Evolutionary conservation across 169 alveolate species (phyloP), one percentile per base, ranked within the genome.

Genomic region (Cryptosporidium ubiquitum): DNA sequence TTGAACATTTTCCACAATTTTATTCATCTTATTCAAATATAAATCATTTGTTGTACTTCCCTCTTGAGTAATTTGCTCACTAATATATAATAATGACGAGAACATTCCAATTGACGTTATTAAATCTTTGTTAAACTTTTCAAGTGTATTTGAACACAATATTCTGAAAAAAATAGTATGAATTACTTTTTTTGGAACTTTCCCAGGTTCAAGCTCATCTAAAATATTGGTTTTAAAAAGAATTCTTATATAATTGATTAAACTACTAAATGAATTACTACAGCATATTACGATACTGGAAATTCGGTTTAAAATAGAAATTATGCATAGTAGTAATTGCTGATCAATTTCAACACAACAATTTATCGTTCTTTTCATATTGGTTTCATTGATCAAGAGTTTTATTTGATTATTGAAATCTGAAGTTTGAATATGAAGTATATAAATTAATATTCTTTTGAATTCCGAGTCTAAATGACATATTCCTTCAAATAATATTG

Each of bases 41-140:
- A 47, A 47, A 20, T 55, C 66, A 26, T 55, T 55, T 2, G 58
- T 16, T 3, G 3, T 55, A 9, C 20, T 14, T 2, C n/a, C 6
- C 16, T 47, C 55, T 14, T 14, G 5, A 4, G 39, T 33, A 55
- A 23, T 18, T 73, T 39, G 33, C 16, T 52, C 55, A 52, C 26
- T 37, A 31, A 73, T 47, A 51, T 44, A 73, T 6, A 52, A 57
- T 29, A 33, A 57, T 31, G 85, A 55, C 12, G 47, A 73, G 12
- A 37, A 73, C 18, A 55, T 0, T 3, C 85, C 85, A 44, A 73
- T 52, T 23, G 85, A 73, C 14, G 55, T 58, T 18, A 73, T 73
- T 35, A 73, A 12, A 33, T 73, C 85, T 58, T 33, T 73, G n/a
- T 73, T 55, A 23, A 73, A 37, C 9, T 33, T 14, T 3, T 9